Evolutionary conservation across 352 stramenopile species (phyloP).

Genomic region (Pythium diclinum): DNA sequence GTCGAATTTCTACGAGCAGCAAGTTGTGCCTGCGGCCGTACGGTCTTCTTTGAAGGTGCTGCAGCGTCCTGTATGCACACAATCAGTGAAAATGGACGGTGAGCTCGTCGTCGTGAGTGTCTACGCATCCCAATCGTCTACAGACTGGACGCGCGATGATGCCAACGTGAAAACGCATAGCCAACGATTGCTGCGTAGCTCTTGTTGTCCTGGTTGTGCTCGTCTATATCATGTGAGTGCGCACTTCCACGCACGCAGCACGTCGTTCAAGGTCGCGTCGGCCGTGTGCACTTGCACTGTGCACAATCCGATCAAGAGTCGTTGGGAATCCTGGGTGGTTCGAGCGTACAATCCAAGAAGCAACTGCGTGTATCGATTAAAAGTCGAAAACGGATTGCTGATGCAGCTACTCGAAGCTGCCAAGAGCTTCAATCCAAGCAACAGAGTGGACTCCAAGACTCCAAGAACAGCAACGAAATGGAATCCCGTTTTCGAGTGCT

Average conservation of each 20-base stretch:
- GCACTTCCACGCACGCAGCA: constrained; percentile 25
- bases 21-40: constrained; percentile 32
- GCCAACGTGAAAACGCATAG: neutral
- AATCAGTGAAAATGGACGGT: constrained; percentile 47
- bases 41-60: constrained; percentile 34
- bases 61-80: constrained; percentile 38
- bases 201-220: constrained; percentile 51
- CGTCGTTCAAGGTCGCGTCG: constrained; percentile 32
- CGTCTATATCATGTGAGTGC: constrained; percentile 41
- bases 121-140: constrained; percentile 38
- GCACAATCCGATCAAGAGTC: constrained; percentile 17
- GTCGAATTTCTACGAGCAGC: constrained; percentile 31
- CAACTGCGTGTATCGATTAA: constrained; percentile 50
- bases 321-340: constrained; percentile 38
- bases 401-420: constrained; percentile 26
- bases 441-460: neutral
- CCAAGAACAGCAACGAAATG: neutral
- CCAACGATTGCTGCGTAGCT: constrained; percentile 9
- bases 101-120: constrained; percentile 61
- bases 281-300: constrained; percentile 49
- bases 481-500: constrained; percentile 11
- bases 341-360: constrained; percentile 60
- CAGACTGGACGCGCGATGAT: neutral
- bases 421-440: neutral
- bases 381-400: constrained; percentile 44